A percentile compares a stretch with the other conserved stretches of the same genome.
Conservation (phyloP, 768 basidiomycete genomes). For the Suillus spraguei region DNA sequence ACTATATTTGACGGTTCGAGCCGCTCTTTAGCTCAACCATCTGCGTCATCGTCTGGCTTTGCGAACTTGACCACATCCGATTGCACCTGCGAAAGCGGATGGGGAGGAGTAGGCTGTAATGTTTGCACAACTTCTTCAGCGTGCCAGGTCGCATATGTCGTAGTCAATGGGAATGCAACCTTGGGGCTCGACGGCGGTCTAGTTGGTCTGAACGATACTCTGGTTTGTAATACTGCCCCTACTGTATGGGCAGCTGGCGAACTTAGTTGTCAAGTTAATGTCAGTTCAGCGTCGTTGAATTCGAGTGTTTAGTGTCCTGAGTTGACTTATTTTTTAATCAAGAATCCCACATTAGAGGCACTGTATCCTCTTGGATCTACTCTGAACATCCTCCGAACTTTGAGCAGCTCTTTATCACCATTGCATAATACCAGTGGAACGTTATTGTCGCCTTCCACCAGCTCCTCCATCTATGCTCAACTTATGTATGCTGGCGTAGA, state of each 20-base stretch:
- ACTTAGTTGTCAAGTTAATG: conserved; percentile 83
- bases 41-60: conserved; percentile 42
- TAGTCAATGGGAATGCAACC: conserved; percentile 39
- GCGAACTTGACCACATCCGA: conserved; percentile 67
- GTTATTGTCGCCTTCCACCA: conserved; percentile 47
- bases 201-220: conserved; percentile 55
- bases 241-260: conserved; percentile 78
- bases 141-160: conserved; percentile 65
- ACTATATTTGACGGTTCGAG: conserved; percentile 74
- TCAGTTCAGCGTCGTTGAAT: conserved; percentile 41
- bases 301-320: neutral
- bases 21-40: conserved; percentile 50
- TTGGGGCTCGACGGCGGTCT: conserved; percentile 29
- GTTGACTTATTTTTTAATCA: conserved; percentile 2
- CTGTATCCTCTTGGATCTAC: conserved; percentile 72
- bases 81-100: conserved; percentile 74
- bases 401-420: conserved; percentile 71
- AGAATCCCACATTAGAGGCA: conserved; percentile 86
- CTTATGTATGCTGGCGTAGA: conserved; percentile 81
- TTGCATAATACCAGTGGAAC: conserved; percentile 36
- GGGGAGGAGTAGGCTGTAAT: conserved; percentile 80
- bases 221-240: conserved; percentile 72
- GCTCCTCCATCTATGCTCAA: conserved; percentile 64
- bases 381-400: conserved; percentile 78
- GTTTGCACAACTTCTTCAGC: conserved; percentile 71